phyloP scores from a whole-genome alignment of 352 stramenopile species.

The Phytophthora nicotianae region DNA sequence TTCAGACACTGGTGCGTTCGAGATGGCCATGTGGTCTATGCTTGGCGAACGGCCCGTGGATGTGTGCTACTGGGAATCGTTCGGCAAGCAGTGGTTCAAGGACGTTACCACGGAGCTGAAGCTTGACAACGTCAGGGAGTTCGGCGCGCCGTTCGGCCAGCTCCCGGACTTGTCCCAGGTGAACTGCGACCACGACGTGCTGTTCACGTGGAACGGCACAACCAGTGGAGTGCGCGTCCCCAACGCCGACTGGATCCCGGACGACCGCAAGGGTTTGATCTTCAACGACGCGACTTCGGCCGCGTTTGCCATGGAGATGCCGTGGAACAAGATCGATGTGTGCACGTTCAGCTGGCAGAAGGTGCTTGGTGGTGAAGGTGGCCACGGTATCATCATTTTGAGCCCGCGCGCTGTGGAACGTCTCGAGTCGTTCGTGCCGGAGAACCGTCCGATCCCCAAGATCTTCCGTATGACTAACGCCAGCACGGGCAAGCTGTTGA shows the following conservation, averaged over 20 bases:
- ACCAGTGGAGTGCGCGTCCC: constrained; percentile 97
- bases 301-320: constrained; percentile 99
- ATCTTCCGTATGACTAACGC: constrained; percentile 98
- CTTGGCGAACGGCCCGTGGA: constrained; percentile 94
- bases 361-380: constrained; percentile 98
- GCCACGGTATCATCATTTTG: constrained; percentile 97
- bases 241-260: constrained; percentile 96
- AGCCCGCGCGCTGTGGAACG: constrained; percentile 96
- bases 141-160: constrained; percentile 96
- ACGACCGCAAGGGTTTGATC: constrained; percentile 94
- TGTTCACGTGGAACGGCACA: constrained; percentile 99
- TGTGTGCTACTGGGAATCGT: constrained; percentile 97
- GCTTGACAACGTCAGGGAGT: constrained; percentile 93
- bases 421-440: constrained; percentile 93
- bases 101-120: constrained; percentile 96
- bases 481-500: constrained; percentile 94
- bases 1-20: constrained; percentile 98
- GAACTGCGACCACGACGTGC: constrained; percentile 96
- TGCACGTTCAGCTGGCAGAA: constrained; percentile 99
- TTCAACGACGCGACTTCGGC: constrained; percentile 99
- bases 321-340: constrained; percentile 98
- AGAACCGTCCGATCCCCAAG: constrained; percentile 95
- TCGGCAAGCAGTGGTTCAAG: constrained; percentile 97
- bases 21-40: constrained; percentile 99
- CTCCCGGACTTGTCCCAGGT: constrained; percentile 94